Evolutionary conservation across 306 rosid species (phyloP), one percentile per base, ranked within the genome.

Genomic region (Rubus idaeus): DNA sequence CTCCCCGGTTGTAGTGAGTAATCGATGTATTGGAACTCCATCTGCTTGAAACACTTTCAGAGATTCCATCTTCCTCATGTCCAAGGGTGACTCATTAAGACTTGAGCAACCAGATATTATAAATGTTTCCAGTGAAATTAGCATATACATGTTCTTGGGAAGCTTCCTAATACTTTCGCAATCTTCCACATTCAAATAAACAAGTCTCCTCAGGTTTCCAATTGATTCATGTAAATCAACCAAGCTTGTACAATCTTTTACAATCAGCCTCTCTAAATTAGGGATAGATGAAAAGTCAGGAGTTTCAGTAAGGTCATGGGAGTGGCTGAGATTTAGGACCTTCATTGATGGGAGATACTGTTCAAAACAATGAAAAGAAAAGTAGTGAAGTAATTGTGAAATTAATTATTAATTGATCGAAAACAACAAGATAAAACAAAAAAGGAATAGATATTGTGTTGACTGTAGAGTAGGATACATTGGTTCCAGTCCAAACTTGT

Each of bases 301-400:
- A 2, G 49, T 17, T 16, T 56, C 13, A 13, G 6, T 56, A 1
- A 77, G 47, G 47, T 11, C 8, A 23, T 68, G 44, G 40, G 69
- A 77, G 30, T 77, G 80, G 23, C 80, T 56, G 9, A 77, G 40
- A 13, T 77, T 21, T 49, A 77, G 75, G 44, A 44, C 17, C 55
- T 77, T 77, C 18, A 77, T 39, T 0, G 6, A 51, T 4, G 2
- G 56, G n/a, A 51, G 18, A 51, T 51, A 0, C 56, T 51, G 56
- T 51, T 30, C 35, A 30, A 30, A 0, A 30, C n/a, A 2, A 30
- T 1, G 35, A 30, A 30, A 30, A 30, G 35, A 30, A 30, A 30
- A 30, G 35, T 0, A 30, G n/a, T n/a, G n/a, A 30, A 30, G 1
- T 30, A 30, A 30, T 30, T 30, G 35, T 0, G 35, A 23, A 23